Percentiles rank a stretch among this genome's conserved stretches.
These are phyloP conservation scores for Quercus ilex DNA, from an alignment of 306 rosid genomes.

Conservation along the genomic window DNA sequence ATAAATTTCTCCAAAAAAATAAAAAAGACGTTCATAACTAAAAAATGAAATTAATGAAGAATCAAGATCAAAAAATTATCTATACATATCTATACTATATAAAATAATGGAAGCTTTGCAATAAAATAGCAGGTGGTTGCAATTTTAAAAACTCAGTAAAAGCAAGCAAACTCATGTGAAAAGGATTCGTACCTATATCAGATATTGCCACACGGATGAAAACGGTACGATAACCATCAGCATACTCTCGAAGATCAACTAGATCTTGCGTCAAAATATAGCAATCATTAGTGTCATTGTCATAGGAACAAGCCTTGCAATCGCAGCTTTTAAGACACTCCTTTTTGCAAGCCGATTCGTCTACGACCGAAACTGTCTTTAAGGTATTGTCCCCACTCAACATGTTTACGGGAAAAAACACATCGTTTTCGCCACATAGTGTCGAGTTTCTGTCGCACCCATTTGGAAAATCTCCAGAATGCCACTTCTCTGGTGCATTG, in stretches of 20 bases:
- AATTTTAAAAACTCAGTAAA: no score
- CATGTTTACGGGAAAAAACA: conserved; percentile 20
- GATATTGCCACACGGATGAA: conserved; percentile 1
- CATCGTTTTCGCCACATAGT: no score
- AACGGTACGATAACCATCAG: background rate
- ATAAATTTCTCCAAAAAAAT: no score
- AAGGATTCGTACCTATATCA: conserved; percentile 30
- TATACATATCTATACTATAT: no score
- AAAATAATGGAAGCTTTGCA: no score
- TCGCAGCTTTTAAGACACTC: background rate
- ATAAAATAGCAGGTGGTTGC: no score
- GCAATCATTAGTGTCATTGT: background rate
- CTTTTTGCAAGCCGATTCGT: conserved; percentile 23
- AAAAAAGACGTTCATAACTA: no score
- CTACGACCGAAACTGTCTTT: background rate
- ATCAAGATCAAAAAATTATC: no score
- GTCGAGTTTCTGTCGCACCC: background rate
- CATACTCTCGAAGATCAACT: conserved; percentile 17
- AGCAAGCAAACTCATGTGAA: no score
- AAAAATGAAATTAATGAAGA: no score
- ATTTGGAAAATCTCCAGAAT: background rate
- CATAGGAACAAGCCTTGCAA: conserved; percentile 35
- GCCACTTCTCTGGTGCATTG: background rate
- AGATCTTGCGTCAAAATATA: conserved; percentile 12
- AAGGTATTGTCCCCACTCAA: background rate